phyloP scores from a whole-genome alignment of 2,329 filamentous ascomycete genomes.

The Nemania abortiva region DNA sequence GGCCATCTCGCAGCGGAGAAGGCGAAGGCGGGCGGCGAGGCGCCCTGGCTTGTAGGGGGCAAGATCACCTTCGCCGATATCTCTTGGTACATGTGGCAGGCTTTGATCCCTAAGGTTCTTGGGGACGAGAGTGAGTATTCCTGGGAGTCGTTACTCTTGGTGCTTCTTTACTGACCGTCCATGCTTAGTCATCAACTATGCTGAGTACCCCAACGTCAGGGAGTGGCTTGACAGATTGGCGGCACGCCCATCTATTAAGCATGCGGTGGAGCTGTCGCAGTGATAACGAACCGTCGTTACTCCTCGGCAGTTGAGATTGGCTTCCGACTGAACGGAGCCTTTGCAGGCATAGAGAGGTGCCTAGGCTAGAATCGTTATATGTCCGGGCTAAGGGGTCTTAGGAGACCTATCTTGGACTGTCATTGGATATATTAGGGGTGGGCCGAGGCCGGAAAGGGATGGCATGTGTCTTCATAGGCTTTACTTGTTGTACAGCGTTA shows the following conservation, averaged over 20 bases:
- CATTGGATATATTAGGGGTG: background rate
- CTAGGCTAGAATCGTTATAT: background rate
- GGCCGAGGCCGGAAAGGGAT: background rate
- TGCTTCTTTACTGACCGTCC: constrained; percentile 5
- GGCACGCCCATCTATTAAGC: constrained; percentile 16
- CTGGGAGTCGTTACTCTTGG: background rate
- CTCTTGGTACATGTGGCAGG: constrained; percentile 40
- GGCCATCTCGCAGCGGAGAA: constrained; percentile 47
- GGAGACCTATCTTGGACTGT: background rate
- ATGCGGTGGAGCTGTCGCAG: constrained; percentile 4
- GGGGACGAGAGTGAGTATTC: constrained; percentile 22
- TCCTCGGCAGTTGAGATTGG: background rate
- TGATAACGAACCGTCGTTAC: background rate
- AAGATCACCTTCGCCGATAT: constrained; percentile 42
- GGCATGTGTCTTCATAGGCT: background rate
- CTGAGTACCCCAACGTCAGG: constrained; percentile 33
- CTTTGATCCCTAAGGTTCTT: background rate
- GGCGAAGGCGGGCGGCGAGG: constrained; percentile 31
- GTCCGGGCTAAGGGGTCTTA: background rate
- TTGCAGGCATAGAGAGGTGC: background rate
- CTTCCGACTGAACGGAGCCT: background rate
- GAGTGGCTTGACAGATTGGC: constrained; percentile 31
- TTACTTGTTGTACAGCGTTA: background rate
- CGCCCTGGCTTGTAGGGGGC: constrained; percentile 40
- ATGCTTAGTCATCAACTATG: constrained; percentile 22